Conservation (phyloP, 441 rosid genomes). For the Kokia cookei region DNA sequence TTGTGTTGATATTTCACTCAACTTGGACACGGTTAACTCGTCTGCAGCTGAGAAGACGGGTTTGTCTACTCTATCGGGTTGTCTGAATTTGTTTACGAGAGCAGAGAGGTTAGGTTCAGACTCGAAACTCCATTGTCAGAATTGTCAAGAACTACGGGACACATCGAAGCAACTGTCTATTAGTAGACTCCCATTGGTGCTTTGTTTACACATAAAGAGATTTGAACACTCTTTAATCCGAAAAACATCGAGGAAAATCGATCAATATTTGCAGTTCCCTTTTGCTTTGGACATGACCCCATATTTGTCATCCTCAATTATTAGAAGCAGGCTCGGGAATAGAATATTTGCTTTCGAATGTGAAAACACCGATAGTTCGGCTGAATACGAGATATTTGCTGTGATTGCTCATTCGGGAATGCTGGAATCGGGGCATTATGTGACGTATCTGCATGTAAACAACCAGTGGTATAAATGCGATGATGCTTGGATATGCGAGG, state of each 20-base stretch:
- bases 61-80: constrained; percentile 56
- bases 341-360: constrained; percentile 52
- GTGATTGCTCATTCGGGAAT: constrained; percentile 74
- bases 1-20: constrained; percentile 74
- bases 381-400: constrained; percentile 79
- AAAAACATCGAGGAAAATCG: constrained; percentile 55
- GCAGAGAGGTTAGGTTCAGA: constrained; percentile 75
- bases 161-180: constrained; percentile 73
- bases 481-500: constrained; percentile 83
- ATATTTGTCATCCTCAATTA: constrained; percentile 62
- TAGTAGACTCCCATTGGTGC: constrained; percentile 64
- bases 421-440: constrained; percentile 80
- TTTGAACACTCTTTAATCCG: constrained; percentile 59
- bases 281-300: constrained; percentile 72
- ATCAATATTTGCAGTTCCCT: constrained; percentile 70
- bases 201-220: constrained; percentile 74
- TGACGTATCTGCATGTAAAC: constrained; percentile 60
- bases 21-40: constrained; percentile 39
- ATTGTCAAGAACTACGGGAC: constrained; percentile 60
- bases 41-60: constrained; percentile 29
- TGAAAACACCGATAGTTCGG: constrained; percentile 41
- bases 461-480: constrained; percentile 83
- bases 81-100: constrained; percentile 73
- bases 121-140: constrained; percentile 70
- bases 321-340: constrained; percentile 66